phyloP scores from a whole-genome alignment of 148 eudicot genomes.

The Chenopodium quinoa region DNA sequence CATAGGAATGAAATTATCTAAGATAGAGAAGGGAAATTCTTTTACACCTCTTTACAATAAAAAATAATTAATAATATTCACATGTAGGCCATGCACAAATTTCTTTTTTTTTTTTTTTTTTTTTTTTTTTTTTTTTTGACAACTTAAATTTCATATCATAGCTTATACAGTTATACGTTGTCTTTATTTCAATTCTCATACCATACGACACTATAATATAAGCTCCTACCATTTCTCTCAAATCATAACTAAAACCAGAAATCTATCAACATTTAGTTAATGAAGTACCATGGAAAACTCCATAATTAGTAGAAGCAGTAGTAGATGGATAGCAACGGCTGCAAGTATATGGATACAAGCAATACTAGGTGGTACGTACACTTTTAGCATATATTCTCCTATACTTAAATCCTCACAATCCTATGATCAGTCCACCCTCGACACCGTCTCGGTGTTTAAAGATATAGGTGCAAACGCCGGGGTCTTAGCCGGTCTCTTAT shows the following conservation, averaged over 20 bases:
- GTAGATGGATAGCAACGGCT: slow-evolving; percentile 59
- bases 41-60: background rate
- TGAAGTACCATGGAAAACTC: background rate
- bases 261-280: too few relatives aligned
- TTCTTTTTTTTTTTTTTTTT: background rate
- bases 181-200: background rate
- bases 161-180: background rate
- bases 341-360: slow-evolving; percentile 82
- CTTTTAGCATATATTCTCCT: slow-evolving; percentile 74
- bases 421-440: slow-evolving; percentile 73
- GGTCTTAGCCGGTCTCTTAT: slow-evolving; percentile 67
- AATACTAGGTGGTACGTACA: slow-evolving; percentile 64
- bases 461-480: slow-evolving; percentile 89
- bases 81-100: slow-evolving; percentile 6
- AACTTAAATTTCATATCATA: too few relatives aligned
- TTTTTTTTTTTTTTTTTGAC: too few relatives aligned
- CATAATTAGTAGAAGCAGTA: slow-evolving; percentile 3
- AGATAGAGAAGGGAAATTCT: background rate
- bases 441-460: slow-evolving; percentile 82
- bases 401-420: slow-evolving; percentile 54
- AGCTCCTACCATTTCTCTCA: background rate
- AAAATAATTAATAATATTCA: background rate
- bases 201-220: too few relatives aligned
- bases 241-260: too few relatives aligned
- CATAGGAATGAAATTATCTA: background rate